Evolutionary conservation across 1,139 yeast species (phyloP).

Genomic region (Suhomyces bolitotheri): DNA sequence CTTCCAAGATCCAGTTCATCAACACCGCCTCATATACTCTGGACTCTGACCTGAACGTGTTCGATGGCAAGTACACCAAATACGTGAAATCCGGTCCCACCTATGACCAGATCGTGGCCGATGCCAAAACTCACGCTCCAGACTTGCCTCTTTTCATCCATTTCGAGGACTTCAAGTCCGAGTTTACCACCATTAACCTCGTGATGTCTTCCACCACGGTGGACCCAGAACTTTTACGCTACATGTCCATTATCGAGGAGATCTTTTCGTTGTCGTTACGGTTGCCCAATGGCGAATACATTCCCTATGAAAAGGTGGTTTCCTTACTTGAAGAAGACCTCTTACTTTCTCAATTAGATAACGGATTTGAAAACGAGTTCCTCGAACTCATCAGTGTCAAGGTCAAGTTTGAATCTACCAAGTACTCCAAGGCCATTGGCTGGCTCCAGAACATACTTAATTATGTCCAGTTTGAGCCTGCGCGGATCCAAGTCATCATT

Average conservation of each 20-base stretch:
- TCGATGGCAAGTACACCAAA: conserved; percentile 15
- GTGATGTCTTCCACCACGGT: conserved; percentile 65
- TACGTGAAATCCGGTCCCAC: conserved; percentile 22
- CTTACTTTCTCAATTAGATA: conserved; percentile 54
- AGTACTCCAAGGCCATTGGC: conserved; percentile 66
- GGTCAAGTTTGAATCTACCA: conserved; percentile 60
- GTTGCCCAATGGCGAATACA: conserved; percentile 52
- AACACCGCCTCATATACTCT: conserved; percentile 62
- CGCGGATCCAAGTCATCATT: conserved; percentile 66
- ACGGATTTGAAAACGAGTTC: conserved; percentile 61
- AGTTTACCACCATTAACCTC: conserved; percentile 72
- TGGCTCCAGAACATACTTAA: conserved; percentile 74
- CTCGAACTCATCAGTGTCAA: conserved; percentile 64
- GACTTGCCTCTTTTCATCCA: conserved; percentile 66
- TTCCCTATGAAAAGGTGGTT: conserved; percentile 75
- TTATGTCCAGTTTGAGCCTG: conserved; percentile 68
- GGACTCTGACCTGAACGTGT: conserved; percentile 31
- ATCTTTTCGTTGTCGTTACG: conserved; percentile 70
- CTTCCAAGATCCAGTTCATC: conserved; percentile 72
- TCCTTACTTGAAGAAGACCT: conserved; percentile 73
- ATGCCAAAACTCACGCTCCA: conserved; percentile 8
- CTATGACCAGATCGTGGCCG: conserved; percentile 25
- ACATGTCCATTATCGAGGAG: conserved; percentile 65
- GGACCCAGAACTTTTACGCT: conserved; percentile 59
- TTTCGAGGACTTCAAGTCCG: conserved; percentile 76